These are phyloP conservation scores for Corallochytrium limacisporum DNA, from an alignment of 78 protist genomes.

Conservation along the genomic window DNA sequence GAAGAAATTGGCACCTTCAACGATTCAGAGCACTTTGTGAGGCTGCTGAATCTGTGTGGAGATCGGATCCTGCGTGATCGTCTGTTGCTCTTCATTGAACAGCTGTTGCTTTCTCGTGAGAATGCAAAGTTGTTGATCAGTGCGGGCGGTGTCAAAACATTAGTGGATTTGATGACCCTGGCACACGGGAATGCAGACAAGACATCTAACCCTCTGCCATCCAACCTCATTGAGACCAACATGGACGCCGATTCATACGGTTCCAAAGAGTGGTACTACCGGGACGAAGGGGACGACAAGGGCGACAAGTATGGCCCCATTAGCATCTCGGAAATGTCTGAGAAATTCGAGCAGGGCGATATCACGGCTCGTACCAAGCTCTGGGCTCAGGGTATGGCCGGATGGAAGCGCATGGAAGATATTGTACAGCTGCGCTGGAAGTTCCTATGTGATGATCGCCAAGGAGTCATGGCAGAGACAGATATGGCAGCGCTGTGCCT, in stretches of 20 bases:
- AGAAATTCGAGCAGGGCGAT: constrained; percentile 1
- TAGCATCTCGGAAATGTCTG: constrained; percentile 11
- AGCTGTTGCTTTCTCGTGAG: constrained; percentile 14
- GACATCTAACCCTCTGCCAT: neutral
- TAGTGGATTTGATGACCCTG: constrained; percentile 45
- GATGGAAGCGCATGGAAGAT: constrained; percentile 34
- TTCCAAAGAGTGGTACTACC: too few relatives aligned
- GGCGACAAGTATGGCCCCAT: constrained; percentile 20
- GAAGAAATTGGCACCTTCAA: constrained; percentile 20
- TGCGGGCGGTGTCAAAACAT: constrained; percentile 32
- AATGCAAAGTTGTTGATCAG: constrained; percentile 58
- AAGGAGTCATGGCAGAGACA: constrained; percentile 16
- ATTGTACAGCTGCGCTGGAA: constrained; percentile 58
- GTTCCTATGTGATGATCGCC: constrained; percentile 17
- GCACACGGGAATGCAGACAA: constrained; percentile 13
- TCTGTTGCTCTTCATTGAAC: constrained; percentile 34
- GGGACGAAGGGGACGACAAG: neutral
- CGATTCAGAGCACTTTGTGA: constrained; percentile 23
- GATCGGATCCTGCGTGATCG: constrained; percentile 52
- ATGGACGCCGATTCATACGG: too few relatives aligned
- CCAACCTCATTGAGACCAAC: neutral
- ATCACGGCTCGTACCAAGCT: constrained; percentile 11
- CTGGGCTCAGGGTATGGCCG: constrained; percentile 76
- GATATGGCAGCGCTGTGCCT: constrained; percentile 14
- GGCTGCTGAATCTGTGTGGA: neutral